phyloP scores from a whole-genome alignment of 1,284 basidiomycete species.

The Takashimella koratensis region DNA sequence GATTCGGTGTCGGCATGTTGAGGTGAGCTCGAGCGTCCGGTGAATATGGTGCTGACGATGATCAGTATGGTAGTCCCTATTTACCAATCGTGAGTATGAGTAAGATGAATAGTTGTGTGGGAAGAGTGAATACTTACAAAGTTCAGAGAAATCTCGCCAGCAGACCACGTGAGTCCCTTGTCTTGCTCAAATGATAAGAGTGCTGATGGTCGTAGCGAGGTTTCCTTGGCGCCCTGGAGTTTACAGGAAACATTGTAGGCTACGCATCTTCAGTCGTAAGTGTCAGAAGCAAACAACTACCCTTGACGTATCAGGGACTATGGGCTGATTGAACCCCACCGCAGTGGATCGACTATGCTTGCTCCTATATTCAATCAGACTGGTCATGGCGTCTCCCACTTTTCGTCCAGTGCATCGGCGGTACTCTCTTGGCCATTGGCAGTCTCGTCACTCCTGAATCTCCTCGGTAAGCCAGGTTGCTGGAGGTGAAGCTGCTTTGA shows the following conservation, averaged over 20 bases:
- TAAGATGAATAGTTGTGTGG: too few relatives aligned
- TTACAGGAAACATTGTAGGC: slow-evolving; percentile 88
- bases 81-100: slow-evolving; percentile 56
- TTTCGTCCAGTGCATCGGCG: slow-evolving; percentile 85
- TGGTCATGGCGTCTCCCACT: slow-evolving; percentile 79
- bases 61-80: slow-evolving; percentile 90
- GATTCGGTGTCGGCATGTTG: slow-evolving; percentile 89
- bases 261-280: slow-evolving; percentile 91
- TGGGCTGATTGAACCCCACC: too few relatives aligned
- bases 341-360: slow-evolving; percentile 95
- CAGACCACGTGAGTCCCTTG: slow-evolving; percentile 67
- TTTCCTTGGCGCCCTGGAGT: slow-evolving; percentile 92
- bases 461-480: slow-evolving; percentile 71
- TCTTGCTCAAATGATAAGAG: slow-evolving; percentile 3
- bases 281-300: too few relatives aligned
- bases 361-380: slow-evolving; percentile 79
- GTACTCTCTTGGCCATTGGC: slow-evolving; percentile 73
- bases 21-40: slow-evolving; percentile 57
- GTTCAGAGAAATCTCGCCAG: slow-evolving; percentile 83
- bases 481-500: background rate
- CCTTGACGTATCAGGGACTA: too few relatives aligned
- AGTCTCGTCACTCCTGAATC: slow-evolving; percentile 88
- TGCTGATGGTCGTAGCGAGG: slow-evolving; percentile 60
- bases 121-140: slow-evolving; percentile 11
- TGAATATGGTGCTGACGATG: background rate